Evolutionary conservation across 441 rosid species (phyloP).

Genomic region (Hura crepitans): DNA sequence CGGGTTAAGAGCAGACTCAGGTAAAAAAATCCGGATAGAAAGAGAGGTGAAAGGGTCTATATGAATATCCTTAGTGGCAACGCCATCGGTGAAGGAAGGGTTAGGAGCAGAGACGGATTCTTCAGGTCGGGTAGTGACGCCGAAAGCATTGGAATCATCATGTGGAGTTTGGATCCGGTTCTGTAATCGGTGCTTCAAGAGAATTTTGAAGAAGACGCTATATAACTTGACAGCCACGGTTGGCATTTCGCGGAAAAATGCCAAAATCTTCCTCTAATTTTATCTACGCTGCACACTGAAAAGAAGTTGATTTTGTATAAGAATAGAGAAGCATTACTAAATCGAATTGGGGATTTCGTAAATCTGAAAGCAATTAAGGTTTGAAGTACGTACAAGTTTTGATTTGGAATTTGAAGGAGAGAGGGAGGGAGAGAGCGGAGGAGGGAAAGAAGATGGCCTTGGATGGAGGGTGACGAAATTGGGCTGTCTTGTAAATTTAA

Average conservation of each 20-base stretch:
- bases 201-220: conserved; percentile 92
- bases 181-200: conserved; percentile 77
- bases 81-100: conserved; percentile 84
- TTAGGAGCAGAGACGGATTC: conserved; percentile 69
- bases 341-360: too few species aligned
- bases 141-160: conserved; percentile 48
- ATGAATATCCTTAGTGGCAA: conserved; percentile 92
- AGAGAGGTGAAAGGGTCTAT: conserved; percentile 81
- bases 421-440: too few species aligned
- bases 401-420: too few species aligned
- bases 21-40: conserved; percentile 76
- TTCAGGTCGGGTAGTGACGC: conserved; percentile 79
- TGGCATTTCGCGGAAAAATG: conserved; percentile 50
- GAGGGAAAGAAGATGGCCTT: too few species aligned
- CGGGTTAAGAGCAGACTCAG: conserved; percentile 70
- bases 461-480: too few species aligned
- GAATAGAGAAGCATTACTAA: too few species aligned
- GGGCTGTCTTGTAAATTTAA: too few species aligned
- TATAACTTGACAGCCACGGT: conserved; percentile 83
- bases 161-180: conserved; percentile 56
- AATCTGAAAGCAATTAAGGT: too few species aligned
- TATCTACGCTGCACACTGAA: too few species aligned
- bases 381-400: too few species aligned
- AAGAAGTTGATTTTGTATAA: too few species aligned
- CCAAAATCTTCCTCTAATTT: too few species aligned